Evolutionary conservation across 371 early-diverging fungal species (phyloP).

Genomic region (Rhizopus delemar): DNA sequence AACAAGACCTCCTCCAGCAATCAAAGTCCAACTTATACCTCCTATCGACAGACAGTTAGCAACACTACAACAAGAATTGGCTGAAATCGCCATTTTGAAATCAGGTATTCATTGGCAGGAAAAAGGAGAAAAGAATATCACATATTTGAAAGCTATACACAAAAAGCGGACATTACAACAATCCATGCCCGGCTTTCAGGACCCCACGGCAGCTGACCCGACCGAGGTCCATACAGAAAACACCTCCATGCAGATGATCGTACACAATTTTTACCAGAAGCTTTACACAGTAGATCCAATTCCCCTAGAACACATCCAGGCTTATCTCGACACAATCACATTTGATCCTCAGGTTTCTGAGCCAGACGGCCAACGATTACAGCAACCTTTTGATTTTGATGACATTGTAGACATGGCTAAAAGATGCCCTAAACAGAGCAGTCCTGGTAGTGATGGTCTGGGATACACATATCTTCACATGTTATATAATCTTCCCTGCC

Average conservation of each 20-base stretch:
- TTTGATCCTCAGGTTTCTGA: not conserved
- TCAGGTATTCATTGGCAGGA: constrained; percentile 3
- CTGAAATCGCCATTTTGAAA: not conserved
- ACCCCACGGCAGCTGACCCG: not conserved
- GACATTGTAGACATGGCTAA: constrained; percentile 1
- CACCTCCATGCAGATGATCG: not conserved
- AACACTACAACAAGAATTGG: not conserved
- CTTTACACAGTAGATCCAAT: not conserved
- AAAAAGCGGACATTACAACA: constrained; percentile 1
- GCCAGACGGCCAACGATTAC: not conserved
- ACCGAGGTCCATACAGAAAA: not conserved
- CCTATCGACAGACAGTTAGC: not conserved
- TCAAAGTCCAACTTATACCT: not conserved
- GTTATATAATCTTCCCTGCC: not conserved
- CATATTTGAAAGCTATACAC: not conserved
- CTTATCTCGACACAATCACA: not conserved
- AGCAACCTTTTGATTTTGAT: constrained; percentile 4
- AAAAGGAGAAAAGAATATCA: constrained; percentile 3
- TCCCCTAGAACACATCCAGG: not conserved
- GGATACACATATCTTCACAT: not conserved
- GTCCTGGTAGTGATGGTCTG: not conserved
- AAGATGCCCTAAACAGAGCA: constrained; percentile 4
- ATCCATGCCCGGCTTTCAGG: not conserved
- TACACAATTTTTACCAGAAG: not conserved
- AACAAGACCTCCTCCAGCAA: not conserved